Percentiles rank a stretch among this genome's conserved stretches.
phyloP scores from a whole-genome alignment of 768 basidiomycete species.

The Termitomyces sp. region DNA sequence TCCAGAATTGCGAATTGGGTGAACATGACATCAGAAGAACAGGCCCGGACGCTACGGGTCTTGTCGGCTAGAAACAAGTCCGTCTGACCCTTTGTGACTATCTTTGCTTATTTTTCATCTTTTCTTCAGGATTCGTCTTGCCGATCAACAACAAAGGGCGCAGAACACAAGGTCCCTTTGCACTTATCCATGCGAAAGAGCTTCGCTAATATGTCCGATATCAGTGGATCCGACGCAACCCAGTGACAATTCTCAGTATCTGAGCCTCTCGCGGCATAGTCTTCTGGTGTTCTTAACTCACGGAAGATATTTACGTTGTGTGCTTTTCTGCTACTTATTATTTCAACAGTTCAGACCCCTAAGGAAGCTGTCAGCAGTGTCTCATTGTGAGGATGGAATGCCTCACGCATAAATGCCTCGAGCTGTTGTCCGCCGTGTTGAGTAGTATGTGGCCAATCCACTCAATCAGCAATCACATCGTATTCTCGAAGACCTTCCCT shows the following conservation, averaged over 20 bases:
- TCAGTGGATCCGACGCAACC: neutral
- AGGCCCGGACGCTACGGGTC: constrained; percentile 49
- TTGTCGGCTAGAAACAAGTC: constrained; percentile 48
- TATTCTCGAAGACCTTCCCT: neutral
- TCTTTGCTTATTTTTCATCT: neutral
- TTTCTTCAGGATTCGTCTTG: neutral
- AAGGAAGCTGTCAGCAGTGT: constrained; percentile 10
- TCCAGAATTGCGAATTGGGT: constrained; percentile 65
- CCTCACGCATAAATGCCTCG: too few species aligned
- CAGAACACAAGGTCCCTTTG: neutral
- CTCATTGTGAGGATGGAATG: neutral
- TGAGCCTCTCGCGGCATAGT: constrained; percentile 13
- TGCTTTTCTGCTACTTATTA: neutral
- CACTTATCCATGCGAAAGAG: neutral
- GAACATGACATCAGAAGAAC: constrained; percentile 49
- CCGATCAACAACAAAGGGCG: neutral
- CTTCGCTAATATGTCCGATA: neutral
- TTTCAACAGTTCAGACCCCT: neutral
- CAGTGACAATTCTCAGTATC: constrained; percentile 19
- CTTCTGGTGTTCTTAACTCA: neutral
- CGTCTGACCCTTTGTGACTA: neutral
- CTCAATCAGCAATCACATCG: neutral
- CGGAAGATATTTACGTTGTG: neutral
- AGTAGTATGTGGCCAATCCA: too few species aligned
- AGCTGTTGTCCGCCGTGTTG: too few species aligned